A percentile compares a stretch with the other conserved stretches of the same genome.
Evolutionary conservation across 1,139 yeast genomes (phyloP).

Genomic region (Petasospora rhodanensis): DNA sequence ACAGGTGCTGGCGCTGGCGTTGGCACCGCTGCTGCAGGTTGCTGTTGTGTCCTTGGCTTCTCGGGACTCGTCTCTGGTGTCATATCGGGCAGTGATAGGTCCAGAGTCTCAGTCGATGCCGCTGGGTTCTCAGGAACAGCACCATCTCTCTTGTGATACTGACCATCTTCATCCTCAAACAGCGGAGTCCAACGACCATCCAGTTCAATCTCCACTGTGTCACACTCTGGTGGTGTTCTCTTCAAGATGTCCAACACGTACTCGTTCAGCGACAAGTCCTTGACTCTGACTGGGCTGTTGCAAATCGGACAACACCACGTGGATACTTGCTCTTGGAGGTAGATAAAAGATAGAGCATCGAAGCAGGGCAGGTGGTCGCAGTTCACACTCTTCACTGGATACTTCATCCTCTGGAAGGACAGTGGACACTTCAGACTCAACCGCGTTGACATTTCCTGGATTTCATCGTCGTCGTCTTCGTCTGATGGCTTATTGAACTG

Average conservation of each 20-base stretch:
- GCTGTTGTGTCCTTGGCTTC: too few relatives aligned
- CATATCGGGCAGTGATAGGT: too few relatives aligned
- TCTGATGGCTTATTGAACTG: constrained; percentile 32
- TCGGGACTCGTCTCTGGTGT: too few relatives aligned
- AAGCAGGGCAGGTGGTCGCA: constrained; percentile 73
- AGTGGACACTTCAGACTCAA: constrained; percentile 62
- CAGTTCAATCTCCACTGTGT: constrained; percentile 46
- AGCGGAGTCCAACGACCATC: constrained; percentile 57
- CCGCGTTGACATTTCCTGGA: constrained; percentile 51
- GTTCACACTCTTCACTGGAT: constrained; percentile 53
- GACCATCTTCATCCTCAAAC: constrained; percentile 29
- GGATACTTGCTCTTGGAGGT: constrained; percentile 57
- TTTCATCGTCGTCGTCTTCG: constrained; percentile 51
- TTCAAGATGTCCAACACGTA: constrained; percentile 50
- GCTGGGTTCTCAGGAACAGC: neutral
- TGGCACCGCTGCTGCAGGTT: neutral
- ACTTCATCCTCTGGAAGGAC: constrained; percentile 53
- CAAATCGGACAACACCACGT: constrained; percentile 73
- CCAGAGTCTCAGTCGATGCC: neutral
- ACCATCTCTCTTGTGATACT: constrained; percentile 6
- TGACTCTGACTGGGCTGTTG: constrained; percentile 36
- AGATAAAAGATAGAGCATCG: constrained; percentile 57
- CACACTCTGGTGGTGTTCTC: constrained; percentile 42
- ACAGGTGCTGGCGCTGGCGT: neutral
- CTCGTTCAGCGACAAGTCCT: constrained; percentile 59